A percentile compares a stretch with the other conserved stretches of the same genome.
phyloP scores from a whole-genome alignment of 208 protist species.

The Herpetomonas tarakana region DNA sequence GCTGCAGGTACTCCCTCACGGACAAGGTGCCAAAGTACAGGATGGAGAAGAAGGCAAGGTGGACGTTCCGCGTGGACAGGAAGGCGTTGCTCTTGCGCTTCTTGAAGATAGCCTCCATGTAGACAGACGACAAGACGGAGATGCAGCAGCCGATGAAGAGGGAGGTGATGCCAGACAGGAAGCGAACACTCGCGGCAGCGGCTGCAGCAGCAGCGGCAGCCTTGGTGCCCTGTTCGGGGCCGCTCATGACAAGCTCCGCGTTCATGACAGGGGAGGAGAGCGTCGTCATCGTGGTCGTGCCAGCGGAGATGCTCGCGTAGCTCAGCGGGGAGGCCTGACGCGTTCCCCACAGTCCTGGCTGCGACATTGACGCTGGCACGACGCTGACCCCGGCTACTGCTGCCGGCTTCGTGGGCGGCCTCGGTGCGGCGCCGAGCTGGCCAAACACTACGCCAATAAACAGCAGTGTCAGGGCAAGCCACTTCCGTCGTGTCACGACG shows the following conservation, averaged over 20 bases:
- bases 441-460: conserved; percentile 31
- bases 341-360: too few species aligned
- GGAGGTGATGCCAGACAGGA: not conserved
- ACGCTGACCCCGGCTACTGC: not conserved
- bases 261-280: not conserved
- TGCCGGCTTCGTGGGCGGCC: conserved; percentile 2
- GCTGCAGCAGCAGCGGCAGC: too few species aligned
- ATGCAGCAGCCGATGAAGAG: conserved; percentile 21
- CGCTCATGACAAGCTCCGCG: not conserved
- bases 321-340: not conserved
- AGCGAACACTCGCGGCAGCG: not conserved
- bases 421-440: conserved; percentile 27
- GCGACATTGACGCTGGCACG: too few species aligned
- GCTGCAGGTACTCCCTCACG: not conserved
- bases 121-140: conserved; percentile 53
- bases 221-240: too few species aligned
- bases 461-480: conserved; percentile 39
- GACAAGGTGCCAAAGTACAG: conserved; percentile 22
- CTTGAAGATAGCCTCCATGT: conserved; percentile 63
- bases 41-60: conserved; percentile 40
- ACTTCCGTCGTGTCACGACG: conserved; percentile 36
- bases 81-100: conserved; percentile 17
- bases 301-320: not conserved
- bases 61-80: conserved; percentile 28
- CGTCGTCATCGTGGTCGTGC: not conserved